Evolutionary conservation across 306 rosid species (phyloP), one percentile per base, ranked within the genome.

Genomic region (Phaseolus lunatus): DNA sequence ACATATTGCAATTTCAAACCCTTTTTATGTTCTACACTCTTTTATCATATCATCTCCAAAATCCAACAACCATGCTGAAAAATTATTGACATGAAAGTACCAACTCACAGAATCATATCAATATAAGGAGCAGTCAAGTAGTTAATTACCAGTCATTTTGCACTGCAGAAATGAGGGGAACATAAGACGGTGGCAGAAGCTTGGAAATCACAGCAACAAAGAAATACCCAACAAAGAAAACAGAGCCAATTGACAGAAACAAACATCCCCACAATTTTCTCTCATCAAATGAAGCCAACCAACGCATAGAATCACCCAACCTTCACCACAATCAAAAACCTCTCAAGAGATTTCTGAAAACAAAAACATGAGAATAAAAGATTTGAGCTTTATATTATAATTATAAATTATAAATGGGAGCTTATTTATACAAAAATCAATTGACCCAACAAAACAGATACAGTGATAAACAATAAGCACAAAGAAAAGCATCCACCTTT

Each of bases 91-190:
- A 31, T 13, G 63, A 59, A 59, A 58, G 9, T 0, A 19, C 6
- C 41, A 61, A 16, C 44, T 35, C 58, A 1, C 39, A 71, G 9
- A 47, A 14, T 35, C 24, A 23, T n/a, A 37, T 3, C 41, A 18
- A 37, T 1, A 26, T 7, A 3, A 24, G 73, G 70, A 56, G 9
- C 59, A 16, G 59, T 7, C 52, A 15, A 45, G 4, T 2, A 58
- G 16, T 62, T 4, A 67, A 66, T 77, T 80, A 91, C 97, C 98
- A 87, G 86, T 94, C 97, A 22, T 89, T 87, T 84, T 94, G 97
- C 41, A 94, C 31, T 63, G 90, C 81, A 50, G 91, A 86, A 48
- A 90, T 71, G 53, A 92, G 33, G 23, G 89, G 39, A 45, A 84
- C 61, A 22, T 79, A 54, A 1, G 91, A 92, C 5, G 90, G 90